phyloP scores from a whole-genome alignment of 495 filamentous ascomycete genomes.

The Talaromyces adpressus region DNA sequence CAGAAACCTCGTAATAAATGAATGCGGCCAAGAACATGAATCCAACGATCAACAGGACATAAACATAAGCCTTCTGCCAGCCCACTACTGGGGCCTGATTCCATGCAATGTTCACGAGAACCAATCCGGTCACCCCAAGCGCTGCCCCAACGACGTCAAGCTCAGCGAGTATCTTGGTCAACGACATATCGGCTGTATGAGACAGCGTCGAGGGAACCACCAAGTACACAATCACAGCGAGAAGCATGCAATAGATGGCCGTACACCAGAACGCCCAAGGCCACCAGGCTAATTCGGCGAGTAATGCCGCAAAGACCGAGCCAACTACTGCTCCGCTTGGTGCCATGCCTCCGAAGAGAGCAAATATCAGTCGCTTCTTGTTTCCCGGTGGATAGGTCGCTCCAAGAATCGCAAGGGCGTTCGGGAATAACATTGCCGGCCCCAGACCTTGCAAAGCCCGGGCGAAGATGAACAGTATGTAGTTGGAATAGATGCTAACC shows the following conservation, averaged over 20 bases:
- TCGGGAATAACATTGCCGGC: constrained; percentile 43
- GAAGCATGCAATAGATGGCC: constrained; percentile 36
- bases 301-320: constrained; percentile 38
- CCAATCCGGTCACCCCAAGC: constrained; percentile 46
- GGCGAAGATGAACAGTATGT: constrained; percentile 37
- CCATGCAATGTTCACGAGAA: constrained; percentile 54
- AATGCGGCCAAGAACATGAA: constrained; percentile 44
- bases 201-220: constrained; percentile 41
- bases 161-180: constrained; percentile 12
- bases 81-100: constrained; percentile 55
- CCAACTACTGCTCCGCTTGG: constrained; percentile 50
- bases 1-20: constrained; percentile 36
- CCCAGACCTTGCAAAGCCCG: constrained; percentile 47
- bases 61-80: constrained; percentile 48
- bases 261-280: constrained; percentile 57
- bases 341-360: constrained; percentile 52
- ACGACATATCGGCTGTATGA: constrained; percentile 22
- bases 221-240: constrained; percentile 32
- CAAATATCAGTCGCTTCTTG: constrained; percentile 55
- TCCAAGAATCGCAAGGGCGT: constrained; percentile 41
- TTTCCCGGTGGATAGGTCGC: constrained; percentile 33
- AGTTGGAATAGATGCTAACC: constrained; percentile 27
- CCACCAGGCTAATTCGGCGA: constrained; percentile 50
- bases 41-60: constrained; percentile 49
- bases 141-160: constrained; percentile 45